phyloP scores from a whole-genome alignment of 1,284 basidiomycete genomes.

The Apiotrichum laibachii region DNA sequence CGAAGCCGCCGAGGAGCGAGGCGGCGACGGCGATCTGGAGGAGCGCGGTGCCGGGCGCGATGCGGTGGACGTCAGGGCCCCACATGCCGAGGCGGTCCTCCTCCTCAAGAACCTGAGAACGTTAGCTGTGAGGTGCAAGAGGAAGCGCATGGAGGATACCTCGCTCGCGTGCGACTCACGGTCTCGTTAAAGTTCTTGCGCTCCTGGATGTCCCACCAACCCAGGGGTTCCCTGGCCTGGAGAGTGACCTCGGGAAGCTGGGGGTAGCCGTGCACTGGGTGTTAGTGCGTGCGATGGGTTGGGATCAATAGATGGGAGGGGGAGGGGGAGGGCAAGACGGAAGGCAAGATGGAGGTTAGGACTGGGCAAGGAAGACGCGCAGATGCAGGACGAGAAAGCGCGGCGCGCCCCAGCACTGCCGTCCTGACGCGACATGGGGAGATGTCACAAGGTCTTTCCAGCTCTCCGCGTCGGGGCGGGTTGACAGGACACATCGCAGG shows the following conservation, averaged over 20 bases:
- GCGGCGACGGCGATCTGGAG: slow-evolving; percentile 14
- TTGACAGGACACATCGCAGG: too few species aligned
- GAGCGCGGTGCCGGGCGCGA: slow-evolving; percentile 35
- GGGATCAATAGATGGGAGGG: not conserved
- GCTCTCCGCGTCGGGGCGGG: too few species aligned
- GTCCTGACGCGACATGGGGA: too few species aligned
- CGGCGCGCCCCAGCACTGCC: too few species aligned
- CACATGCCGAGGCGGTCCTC: slow-evolving; percentile 83
- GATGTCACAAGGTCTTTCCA: too few species aligned
- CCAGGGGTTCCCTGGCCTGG: slow-evolving; percentile 65
- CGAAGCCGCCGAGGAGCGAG: slow-evolving; percentile 32
- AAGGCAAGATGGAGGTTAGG: not conserved
- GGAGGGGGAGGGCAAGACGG: not conserved
- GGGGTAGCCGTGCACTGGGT: slow-evolving; percentile 64
- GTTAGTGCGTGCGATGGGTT: slow-evolving; percentile 7
- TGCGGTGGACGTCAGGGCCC: slow-evolving; percentile 67
- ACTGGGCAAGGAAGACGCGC: not conserved
- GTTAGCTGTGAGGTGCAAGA: slow-evolving; percentile 4
- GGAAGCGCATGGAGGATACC: not conserved
- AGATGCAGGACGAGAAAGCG: too few species aligned
- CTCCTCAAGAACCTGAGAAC: slow-evolving; percentile 68
- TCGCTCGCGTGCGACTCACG: too few species aligned
- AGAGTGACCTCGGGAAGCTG: slow-evolving; percentile 68
- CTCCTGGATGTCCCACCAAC: slow-evolving; percentile 80
- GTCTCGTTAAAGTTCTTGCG: slow-evolving; percentile 81